Evolutionary conservation across 1,139 yeast genomes (phyloP).

Genomic region (Hyphopichia buzzinii): DNA sequence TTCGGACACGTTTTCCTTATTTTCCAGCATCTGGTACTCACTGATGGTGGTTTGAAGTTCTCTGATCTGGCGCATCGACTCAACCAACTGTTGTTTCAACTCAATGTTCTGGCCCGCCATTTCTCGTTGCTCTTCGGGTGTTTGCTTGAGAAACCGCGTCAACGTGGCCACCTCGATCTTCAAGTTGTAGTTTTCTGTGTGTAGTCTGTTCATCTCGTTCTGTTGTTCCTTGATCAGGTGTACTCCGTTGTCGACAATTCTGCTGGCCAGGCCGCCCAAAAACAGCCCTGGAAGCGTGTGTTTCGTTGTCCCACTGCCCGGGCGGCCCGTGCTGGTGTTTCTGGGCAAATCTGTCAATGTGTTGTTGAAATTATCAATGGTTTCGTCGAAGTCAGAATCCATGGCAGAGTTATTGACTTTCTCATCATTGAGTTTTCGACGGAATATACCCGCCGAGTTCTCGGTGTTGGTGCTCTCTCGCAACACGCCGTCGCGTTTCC

Average conservation of each 20-base stretch:
- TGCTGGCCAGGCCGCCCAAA: background rate
- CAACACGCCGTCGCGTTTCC: constrained; percentile 4
- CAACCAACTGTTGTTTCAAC: constrained; percentile 38
- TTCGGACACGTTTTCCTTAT: constrained; percentile 15
- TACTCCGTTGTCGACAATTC: constrained; percentile 18
- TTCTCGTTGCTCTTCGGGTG: constrained; percentile 42
- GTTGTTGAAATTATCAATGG: constrained; percentile 23
- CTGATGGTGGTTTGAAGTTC: constrained; percentile 8
- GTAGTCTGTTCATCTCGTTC: constrained; percentile 45
- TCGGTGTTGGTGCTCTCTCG: constrained; percentile 1
- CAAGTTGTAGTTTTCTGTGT: constrained; percentile 62
- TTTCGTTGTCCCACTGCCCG: background rate
- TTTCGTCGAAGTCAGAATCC: constrained; percentile 35
- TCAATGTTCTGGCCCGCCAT: constrained; percentile 38
- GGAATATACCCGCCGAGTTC: background rate
- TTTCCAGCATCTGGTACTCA: constrained; percentile 12
- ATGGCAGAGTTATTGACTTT: constrained; percentile 5
- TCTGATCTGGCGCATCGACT: constrained; percentile 11
- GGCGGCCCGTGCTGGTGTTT: background rate
- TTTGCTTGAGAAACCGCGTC: constrained; percentile 44
- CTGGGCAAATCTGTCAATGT: constrained; percentile 6
- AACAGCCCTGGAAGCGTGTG: background rate
- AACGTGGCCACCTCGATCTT: constrained; percentile 58
- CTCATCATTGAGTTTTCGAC: constrained; percentile 5
- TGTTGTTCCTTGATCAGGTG: constrained; percentile 53